These are phyloP conservation scores for Microdochium trichocladiopsis DNA, from an alignment of 2,329 filamentous ascomycete species.

Conservation along the genomic window DNA sequence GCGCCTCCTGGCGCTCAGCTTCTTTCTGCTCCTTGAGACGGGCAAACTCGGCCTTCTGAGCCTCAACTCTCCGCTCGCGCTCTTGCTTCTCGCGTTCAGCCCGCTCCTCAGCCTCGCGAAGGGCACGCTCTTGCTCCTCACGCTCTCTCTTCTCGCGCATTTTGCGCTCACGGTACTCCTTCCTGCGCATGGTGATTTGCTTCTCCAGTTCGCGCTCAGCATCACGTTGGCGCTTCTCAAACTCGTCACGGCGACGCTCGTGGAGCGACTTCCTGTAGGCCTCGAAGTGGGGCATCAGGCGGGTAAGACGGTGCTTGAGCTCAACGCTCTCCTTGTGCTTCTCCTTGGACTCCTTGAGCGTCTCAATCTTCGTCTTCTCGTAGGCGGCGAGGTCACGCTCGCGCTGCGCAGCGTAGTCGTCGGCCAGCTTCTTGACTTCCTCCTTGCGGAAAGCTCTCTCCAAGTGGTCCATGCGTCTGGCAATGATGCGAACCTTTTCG, in stretches of 20 bases:
- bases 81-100: conserved; percentile 78
- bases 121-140: conserved; percentile 74
- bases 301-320: conserved; percentile 84
- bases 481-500: conserved; percentile 83
- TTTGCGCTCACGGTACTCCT: conserved; percentile 78
- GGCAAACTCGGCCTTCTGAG: conserved; percentile 64
- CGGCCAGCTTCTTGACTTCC: conserved; percentile 82
- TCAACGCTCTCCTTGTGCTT: conserved; percentile 92
- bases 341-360: conserved; percentile 69
- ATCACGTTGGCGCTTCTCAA: conserved; percentile 86
- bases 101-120: conserved; percentile 81
- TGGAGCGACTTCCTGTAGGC: conserved; percentile 75
- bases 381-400: conserved; percentile 73
- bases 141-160: conserved; percentile 76
- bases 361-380: conserved; percentile 70
- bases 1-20: conserved; percentile 59
- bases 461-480: conserved; percentile 93
- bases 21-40: conserved; percentile 60
- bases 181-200: conserved; percentile 81
- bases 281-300: conserved; percentile 80
- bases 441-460: conserved; percentile 96
- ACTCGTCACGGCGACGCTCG: conserved; percentile 86
- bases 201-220: conserved; percentile 91
- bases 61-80: conserved; percentile 71
- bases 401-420: conserved; percentile 80